Conservation (phyloP, 2,329 filamentous ascomycete species). For the Paecilomyces fulvus region DNA sequence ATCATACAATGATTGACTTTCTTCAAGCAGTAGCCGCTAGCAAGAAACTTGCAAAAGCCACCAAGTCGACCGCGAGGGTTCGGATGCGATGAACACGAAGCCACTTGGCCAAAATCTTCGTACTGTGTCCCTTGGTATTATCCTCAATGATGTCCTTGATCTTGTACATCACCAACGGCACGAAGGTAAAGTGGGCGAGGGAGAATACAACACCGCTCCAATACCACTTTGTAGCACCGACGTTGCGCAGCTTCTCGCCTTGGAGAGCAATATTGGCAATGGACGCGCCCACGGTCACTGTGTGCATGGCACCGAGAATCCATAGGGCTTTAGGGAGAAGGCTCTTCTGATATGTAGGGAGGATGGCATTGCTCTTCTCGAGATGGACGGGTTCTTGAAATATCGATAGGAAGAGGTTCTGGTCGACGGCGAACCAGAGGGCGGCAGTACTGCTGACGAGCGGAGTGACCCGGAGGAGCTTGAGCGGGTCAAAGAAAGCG, state of each 20-base stretch:
- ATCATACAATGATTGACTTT: too few species aligned
- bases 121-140: background rate
- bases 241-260: background rate
- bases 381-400: background rate
- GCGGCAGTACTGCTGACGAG: background rate
- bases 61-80: background rate
- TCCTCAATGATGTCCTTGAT: background rate
- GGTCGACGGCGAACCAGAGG: background rate
- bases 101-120: background rate
- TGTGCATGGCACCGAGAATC: background rate
- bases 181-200: background rate
- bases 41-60: background rate
- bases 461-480: background rate
- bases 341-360: background rate
- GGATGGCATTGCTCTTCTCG: background rate
- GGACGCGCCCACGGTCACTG: background rate
- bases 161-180: background rate
- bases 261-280: background rate
- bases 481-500: background rate
- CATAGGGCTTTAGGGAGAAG: background rate
- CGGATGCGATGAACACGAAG: background rate
- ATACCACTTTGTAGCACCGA: background rate
- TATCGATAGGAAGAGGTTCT: background rate
- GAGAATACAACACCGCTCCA: background rate
- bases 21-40: background rate